Conservation (phyloP, 345 rosid genomes). For the Carallia pectinifolia region DNA sequence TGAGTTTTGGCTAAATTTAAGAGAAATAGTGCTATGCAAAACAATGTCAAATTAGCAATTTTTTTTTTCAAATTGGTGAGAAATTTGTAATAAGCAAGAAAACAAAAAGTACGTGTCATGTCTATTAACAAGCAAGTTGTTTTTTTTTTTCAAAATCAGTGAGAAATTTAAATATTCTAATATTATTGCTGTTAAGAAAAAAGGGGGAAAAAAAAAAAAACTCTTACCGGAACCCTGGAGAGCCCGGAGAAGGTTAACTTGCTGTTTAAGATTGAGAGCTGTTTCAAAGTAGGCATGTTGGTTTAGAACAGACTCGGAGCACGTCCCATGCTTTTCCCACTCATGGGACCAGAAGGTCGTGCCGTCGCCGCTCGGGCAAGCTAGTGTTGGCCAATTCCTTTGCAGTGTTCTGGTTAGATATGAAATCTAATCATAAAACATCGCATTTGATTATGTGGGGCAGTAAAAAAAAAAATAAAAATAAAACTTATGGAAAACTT, state of each 20-base stretch:
- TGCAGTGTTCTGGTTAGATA: conserved; percentile 56
- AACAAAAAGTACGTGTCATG: too few species aligned
- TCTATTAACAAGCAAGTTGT: too few species aligned
- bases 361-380: conserved; percentile 73
- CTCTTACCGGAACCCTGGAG: conserved; percentile 55
- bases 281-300: conserved; percentile 69
- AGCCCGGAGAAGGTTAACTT: conserved; percentile 51
- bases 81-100: too few species aligned
- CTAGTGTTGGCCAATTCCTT: conserved; percentile 73
- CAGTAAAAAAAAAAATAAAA: too few species aligned
- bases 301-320: conserved; percentile 71
- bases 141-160: too few species aligned
- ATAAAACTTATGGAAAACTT: too few species aligned
- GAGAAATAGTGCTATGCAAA: too few species aligned
- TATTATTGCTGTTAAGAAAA: not conserved
- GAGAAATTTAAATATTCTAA: not conserved
- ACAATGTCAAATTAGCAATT: too few species aligned
- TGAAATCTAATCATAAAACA: conserved; percentile 34
- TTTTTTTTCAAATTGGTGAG: too few species aligned
- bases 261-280: conserved; percentile 50
- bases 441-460: too few species aligned
- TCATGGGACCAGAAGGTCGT: conserved; percentile 77
- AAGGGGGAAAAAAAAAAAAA: not conserved
- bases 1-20: too few species aligned
- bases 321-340: conserved; percentile 96